phyloP scores from a whole-genome alignment of 345 rosid genomes.

The Salix caprea region DNA sequence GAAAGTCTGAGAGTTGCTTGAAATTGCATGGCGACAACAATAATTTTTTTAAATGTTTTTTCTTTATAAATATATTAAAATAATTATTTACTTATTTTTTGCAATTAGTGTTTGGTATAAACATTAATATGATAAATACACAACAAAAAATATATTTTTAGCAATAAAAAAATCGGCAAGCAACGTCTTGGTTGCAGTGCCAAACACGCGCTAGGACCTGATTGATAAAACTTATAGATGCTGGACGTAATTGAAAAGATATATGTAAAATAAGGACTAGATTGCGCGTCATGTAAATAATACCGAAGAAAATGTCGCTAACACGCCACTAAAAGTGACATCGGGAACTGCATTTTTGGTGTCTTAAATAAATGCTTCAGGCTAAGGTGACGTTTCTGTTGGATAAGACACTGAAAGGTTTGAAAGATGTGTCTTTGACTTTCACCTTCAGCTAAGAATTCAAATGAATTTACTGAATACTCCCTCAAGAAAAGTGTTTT shows the following conservation, averaged over 20 bases:
- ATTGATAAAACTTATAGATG: neutral
- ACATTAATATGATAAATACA: too few species aligned
- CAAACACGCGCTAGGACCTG: neutral
- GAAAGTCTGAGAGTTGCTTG: too few species aligned
- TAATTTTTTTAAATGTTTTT: too few species aligned
- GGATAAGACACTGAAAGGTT: conserved; percentile 18
- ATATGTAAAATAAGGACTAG: neutral
- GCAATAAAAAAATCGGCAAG: too few species aligned
- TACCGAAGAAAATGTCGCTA: neutral
- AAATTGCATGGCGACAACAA: too few species aligned
- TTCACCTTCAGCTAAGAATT: neutral
- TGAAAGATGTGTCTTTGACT: conserved; percentile 21
- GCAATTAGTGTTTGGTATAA: too few species aligned
- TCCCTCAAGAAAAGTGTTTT: neutral
- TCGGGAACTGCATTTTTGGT: conserved; percentile 26
- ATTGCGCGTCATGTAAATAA: too few species aligned
- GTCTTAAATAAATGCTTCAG: neutral
- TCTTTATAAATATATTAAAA: too few species aligned
- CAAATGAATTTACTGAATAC: neutral
- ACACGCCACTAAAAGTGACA: conserved; percentile 20
- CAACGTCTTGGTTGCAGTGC: too few species aligned
- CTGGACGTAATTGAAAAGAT: too few species aligned
- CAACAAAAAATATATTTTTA: too few species aligned
- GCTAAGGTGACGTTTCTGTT: conserved; percentile 19
- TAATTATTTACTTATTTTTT: too few species aligned